These are phyloP conservation scores for Pisolithus tinctorius DNA, from an alignment of 768 basidiomycete species.

Conservation along the genomic window DNA sequence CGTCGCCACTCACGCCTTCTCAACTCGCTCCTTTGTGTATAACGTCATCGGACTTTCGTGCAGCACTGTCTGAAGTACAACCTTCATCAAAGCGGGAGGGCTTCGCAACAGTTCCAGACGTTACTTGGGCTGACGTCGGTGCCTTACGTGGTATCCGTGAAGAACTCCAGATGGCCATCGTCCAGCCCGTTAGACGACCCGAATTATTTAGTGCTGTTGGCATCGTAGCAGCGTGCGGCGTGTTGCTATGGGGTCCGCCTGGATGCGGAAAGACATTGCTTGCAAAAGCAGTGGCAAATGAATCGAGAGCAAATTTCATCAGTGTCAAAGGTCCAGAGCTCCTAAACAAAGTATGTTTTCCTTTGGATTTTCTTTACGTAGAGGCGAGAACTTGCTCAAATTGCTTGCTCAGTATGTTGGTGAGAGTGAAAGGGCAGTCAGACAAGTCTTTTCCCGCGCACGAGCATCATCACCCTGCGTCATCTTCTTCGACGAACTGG, in stretches of 20 bases:
- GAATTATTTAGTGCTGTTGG: constrained; percentile 86
- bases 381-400: constrained; percentile 1
- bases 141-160: constrained; percentile 83
- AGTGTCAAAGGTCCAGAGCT: constrained; percentile 97
- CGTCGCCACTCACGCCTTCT: constrained; percentile 63
- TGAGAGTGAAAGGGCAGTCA: constrained; percentile 91
- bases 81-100: constrained; percentile 97
- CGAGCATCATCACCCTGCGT: constrained; percentile 91
- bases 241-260: constrained; percentile 97
- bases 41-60: constrained; percentile 70
- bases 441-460: constrained; percentile 92
- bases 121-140: constrained; percentile 92
- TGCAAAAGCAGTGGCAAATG: constrained; percentile 98
- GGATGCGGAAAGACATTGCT: constrained; percentile 97
- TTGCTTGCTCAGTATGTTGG: constrained; percentile 72
- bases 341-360: constrained; percentile 74
- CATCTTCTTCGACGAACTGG: constrained; percentile 93
- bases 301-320: constrained; percentile 93
- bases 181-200: constrained; percentile 87
- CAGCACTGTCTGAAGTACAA: constrained; percentile 83
- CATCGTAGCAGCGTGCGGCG: constrained; percentile 87
- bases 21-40: constrained; percentile 82
- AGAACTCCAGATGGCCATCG: constrained; percentile 95
- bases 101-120: constrained; percentile 93
- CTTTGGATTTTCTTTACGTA: neutral